Conservation (phyloP, 2,329 filamentous ascomycete species). For the Magnaporthiopsis poae region DNA sequence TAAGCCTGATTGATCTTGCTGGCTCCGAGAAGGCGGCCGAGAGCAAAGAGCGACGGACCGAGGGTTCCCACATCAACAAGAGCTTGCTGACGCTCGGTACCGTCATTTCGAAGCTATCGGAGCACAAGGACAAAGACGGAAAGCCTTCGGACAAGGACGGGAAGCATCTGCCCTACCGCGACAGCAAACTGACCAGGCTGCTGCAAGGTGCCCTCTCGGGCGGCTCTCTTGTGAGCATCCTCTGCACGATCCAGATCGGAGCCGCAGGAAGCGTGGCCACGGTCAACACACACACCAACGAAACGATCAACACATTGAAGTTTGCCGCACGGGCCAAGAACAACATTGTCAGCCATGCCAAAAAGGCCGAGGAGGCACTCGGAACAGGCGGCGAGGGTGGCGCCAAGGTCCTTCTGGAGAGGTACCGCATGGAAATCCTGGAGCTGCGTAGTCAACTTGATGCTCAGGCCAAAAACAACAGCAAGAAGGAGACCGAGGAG, state of each 20-base stretch:
- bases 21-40: constrained; percentile 94
- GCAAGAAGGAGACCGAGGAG: constrained; percentile 52
- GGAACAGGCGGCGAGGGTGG: constrained; percentile 73
- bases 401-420: constrained; percentile 76
- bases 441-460: constrained; percentile 75
- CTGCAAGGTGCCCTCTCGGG: constrained; percentile 87
- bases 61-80: constrained; percentile 98
- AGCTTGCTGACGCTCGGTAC: constrained; percentile 89
- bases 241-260: constrained; percentile 92
- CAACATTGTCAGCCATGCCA: constrained; percentile 93
- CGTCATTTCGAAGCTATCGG: constrained; percentile 86
- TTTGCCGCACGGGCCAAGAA: constrained; percentile 96
- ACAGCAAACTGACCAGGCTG: constrained; percentile 91
- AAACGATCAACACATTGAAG: constrained; percentile 92
- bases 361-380: constrained; percentile 82
- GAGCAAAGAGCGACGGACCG: constrained; percentile 82
- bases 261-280: constrained; percentile 60
- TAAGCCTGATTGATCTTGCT: constrained; percentile 91
- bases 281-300: constrained; percentile 65
- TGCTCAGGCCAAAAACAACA: constrained; percentile 61
- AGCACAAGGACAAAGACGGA: constrained; percentile 71
- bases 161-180: constrained; percentile 89
- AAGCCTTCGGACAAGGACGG: constrained; percentile 68
- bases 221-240: constrained; percentile 88
- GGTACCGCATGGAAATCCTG: constrained; percentile 86